Percentiles rank a stretch among this genome's conserved stretches.
These are phyloP conservation scores for Boletus rubescentipes DNA, from an alignment of 768 basidiomycete species.

Conservation along the genomic window DNA sequence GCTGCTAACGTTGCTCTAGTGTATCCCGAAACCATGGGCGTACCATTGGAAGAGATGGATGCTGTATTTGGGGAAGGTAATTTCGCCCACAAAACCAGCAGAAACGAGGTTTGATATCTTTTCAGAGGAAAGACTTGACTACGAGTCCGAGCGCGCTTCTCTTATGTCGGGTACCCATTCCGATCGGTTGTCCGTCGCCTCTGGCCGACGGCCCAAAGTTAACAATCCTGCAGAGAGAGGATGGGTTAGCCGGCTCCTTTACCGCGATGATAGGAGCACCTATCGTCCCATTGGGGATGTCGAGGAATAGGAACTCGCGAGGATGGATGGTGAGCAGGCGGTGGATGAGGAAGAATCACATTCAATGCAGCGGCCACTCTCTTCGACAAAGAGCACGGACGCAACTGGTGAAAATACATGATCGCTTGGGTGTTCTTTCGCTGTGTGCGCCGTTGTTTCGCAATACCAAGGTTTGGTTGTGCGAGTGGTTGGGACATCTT, in stretches of 20 bases:
- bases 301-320: conserved; percentile 59
- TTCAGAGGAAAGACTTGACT: conserved; percentile 60
- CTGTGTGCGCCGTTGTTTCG: conserved; percentile 3
- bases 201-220: conserved; percentile 24
- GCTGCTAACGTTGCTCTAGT: conserved; percentile 41
- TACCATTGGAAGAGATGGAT: conserved; percentile 90
- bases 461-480: conserved; percentile 4
- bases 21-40: conserved; percentile 84
- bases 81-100: background rate
- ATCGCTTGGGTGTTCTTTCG: background rate
- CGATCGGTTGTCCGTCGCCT: conserved; percentile 37
- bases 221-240: conserved; percentile 30
- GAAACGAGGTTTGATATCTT: conserved; percentile 16
- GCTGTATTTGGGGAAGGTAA: conserved; percentile 84
- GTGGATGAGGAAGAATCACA: conserved; percentile 25
- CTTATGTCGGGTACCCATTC: conserved; percentile 43
- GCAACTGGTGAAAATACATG: conserved; percentile 7
- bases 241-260: conserved; percentile 54
- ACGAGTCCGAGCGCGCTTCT: conserved; percentile 63
- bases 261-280: conserved; percentile 38
- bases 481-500: conserved; percentile 5
- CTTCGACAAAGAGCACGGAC: conserved; percentile 12
- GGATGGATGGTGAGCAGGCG: conserved; percentile 42
- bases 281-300: conserved; percentile 49
- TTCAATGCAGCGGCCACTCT: conserved; percentile 14